Conservation (phyloP, 2,329 filamentous ascomycete species). For the Arthrocladium fulminans region DNA sequence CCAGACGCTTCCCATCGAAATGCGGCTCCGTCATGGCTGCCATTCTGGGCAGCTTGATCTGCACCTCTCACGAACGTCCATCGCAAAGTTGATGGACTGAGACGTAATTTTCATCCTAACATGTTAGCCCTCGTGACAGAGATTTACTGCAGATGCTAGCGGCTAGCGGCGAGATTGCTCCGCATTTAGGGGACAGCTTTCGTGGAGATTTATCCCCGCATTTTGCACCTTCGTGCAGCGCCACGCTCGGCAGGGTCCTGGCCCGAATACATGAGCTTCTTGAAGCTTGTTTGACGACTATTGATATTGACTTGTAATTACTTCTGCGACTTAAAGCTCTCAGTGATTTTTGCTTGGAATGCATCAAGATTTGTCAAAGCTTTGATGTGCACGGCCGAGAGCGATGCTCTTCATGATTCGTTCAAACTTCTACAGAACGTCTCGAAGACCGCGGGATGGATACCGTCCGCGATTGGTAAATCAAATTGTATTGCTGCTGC, state of each 20-base stretch:
- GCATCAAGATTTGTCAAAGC: neutral
- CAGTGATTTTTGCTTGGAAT: neutral
- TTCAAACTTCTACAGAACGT: no score
- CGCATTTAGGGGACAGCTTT: neutral
- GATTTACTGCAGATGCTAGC: neutral
- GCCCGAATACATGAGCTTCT: no score
- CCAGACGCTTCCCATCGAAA: conserved; percentile 4
- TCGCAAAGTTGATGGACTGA: neutral
- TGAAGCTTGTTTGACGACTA: no score
- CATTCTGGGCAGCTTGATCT: conserved; percentile 5
- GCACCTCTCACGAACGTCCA: neutral
- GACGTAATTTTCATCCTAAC: neutral
- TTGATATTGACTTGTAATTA: no score
- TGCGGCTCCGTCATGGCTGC: neutral
- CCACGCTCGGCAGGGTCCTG: no score
- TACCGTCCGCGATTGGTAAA: no score
- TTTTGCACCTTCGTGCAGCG: neutral
- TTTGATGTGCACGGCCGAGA: no score
- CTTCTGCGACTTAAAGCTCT: no score
- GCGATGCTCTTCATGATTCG: no score
- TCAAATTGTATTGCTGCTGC: no score
- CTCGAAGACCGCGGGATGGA: no score
- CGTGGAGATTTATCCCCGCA: neutral
- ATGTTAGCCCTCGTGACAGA: neutral
- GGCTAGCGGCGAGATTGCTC: neutral